A percentile compares a stretch with the other conserved stretches of the same genome.
These are phyloP conservation scores for Diaporthe sp. DNA, from an alignment of 2,329 filamentous ascomycete genomes.

Conservation along the genomic window DNA sequence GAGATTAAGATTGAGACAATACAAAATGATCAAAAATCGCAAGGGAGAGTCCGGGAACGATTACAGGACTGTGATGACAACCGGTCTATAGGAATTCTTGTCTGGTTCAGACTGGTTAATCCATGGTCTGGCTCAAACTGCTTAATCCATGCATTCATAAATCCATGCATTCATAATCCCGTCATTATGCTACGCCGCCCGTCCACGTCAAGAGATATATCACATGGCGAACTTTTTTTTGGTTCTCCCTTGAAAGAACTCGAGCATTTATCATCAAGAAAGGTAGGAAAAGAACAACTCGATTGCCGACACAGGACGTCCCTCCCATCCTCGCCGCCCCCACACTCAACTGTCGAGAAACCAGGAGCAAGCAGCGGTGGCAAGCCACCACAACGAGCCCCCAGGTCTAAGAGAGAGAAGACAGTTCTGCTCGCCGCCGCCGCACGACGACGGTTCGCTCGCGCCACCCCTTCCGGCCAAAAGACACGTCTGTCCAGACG, in stretches of 20 bases:
- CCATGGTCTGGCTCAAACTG: no score
- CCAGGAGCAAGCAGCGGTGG: constrained; percentile 25
- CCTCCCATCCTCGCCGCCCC: constrained; percentile 67
- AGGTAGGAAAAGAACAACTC: neutral
- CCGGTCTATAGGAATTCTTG: constrained; percentile 7
- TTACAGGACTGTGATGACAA: neutral
- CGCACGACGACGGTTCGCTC: constrained; percentile 5
- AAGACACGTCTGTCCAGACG: neutral
- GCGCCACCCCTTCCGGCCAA: neutral
- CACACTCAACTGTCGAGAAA: constrained; percentile 60
- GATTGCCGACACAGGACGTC: constrained; percentile 59
- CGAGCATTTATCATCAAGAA: constrained; percentile 29
- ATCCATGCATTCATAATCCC: neutral
- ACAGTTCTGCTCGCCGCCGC: constrained; percentile 61
- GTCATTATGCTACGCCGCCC: neutral
- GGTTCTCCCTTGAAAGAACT: constrained; percentile 3
- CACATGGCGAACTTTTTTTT: neutral
- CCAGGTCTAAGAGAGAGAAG: constrained; percentile 71
- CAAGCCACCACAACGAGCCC: neutral
- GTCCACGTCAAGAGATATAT: constrained; percentile 16
- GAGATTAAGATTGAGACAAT: constrained; percentile 26
- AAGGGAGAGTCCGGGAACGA: neutral
- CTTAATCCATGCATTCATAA: constrained; percentile 1
- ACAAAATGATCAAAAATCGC: constrained; percentile 20
- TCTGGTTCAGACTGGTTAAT: neutral